Evolutionary conservation across 352 stramenopile species (phyloP).

Genomic region (Lagenidium giganteum): DNA sequence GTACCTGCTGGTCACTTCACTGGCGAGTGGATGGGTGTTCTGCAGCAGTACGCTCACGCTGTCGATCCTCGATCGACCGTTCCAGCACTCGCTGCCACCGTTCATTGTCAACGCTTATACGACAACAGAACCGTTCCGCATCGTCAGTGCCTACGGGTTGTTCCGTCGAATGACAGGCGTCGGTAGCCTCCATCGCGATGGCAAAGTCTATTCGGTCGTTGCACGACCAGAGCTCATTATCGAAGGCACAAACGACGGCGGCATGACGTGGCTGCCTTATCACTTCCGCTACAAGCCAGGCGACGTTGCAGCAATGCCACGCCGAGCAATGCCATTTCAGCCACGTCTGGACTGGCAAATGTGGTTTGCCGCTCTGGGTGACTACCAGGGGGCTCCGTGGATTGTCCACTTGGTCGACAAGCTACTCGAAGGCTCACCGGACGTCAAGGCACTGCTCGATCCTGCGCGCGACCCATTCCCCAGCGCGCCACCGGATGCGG

Average conservation of each 20-base stretch:
- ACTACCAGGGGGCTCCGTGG: conserved; percentile 82
- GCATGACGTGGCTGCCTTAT: conserved; percentile 60
- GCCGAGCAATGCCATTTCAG: conserved; percentile 32
- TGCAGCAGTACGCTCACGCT: conserved; percentile 31
- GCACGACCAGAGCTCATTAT: conserved; percentile 87
- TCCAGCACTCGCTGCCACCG: conserved; percentile 25
- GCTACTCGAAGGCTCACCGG: conserved; percentile 48
- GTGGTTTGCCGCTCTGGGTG: conserved; percentile 88
- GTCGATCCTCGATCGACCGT: conserved; percentile 31
- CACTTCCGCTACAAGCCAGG: conserved; percentile 89
- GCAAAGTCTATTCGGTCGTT: conserved; percentile 43
- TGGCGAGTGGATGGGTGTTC: conserved; percentile 28
- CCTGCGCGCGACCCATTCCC: conserved; percentile 43
- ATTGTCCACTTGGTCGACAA: conserved; percentile 84
- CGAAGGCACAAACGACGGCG: conserved; percentile 53
- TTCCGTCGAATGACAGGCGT: conserved; percentile 91
- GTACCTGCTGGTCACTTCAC: conserved; percentile 23
- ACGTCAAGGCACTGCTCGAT: conserved; percentile 73
- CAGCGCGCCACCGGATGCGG: conserved; percentile 27
- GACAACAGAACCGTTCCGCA: conserved; percentile 22
- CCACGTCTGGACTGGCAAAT: conserved; percentile 91
- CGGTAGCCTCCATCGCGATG: conserved; percentile 24
- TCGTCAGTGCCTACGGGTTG: conserved; percentile 79
- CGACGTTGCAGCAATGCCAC: conserved; percentile 26
- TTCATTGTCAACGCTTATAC: conserved; percentile 23